Evolutionary conservation across 1,284 basidiomycete species (phyloP), one percentile per base, ranked within the genome.

Genomic region (Blastosporella zonata): DNA sequence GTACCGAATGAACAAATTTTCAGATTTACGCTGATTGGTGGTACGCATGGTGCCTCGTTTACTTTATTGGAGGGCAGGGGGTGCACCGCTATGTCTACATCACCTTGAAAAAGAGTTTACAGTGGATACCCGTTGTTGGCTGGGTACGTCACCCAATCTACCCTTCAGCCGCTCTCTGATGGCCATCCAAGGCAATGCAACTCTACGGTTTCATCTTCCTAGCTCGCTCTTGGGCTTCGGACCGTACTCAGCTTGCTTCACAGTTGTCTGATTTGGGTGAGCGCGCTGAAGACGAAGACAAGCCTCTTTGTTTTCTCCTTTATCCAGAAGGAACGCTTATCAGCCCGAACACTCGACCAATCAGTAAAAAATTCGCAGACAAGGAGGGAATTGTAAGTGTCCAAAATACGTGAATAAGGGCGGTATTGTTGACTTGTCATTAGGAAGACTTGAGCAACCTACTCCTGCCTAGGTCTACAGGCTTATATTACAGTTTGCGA

Each of bases 281-380:
- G 47, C 75, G 75, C 27, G 81, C 82, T 10, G 79, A 86, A 59
- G 71, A 75, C 44, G 73, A 81, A 58, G 77, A 86, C 47, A 79
- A 77, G 20, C 88, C 91, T 0, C 73, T 97, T 29, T 84, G 87
- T 52, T 82, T 96, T 57, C 73, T 97, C 40, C 76, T 97, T 39
- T 97, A 94, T 64, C 94, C 94, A 0, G 94, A 97, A 67, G 94
- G 94, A 12, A 97, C 94, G 0, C 82, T 97, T 34, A 84, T 93
- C 8, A 91, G 87, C 62, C 77, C 80, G 47, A 72, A 92, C 55
- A 97, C 93, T 2, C 72, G 90, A 38, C 90, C 89, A 0, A 77
- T 89, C 54, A 93, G 89, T 67, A 82, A 82, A 67, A 87, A 84
- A 57, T 97, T 84, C 62, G 90, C 91, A 8, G 84, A 90, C 50